These are phyloP conservation scores for Lotus japonicus DNA, from an alignment of 306 rosid species.

Conservation along the genomic window DNA sequence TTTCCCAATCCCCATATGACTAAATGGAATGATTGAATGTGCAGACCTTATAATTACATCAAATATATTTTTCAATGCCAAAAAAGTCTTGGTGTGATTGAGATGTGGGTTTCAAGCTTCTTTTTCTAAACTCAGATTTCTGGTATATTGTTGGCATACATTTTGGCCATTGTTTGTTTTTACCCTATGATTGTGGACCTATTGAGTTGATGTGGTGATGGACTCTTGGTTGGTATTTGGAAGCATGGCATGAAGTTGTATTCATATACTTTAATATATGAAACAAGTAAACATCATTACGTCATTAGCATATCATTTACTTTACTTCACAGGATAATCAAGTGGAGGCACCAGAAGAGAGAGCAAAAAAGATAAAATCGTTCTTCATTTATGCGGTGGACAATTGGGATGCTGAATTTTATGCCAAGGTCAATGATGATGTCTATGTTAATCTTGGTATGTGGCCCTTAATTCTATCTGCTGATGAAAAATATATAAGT, in stretches of 20 bases:
- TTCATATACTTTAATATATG: background rate
- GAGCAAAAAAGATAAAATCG: constrained; percentile 39
- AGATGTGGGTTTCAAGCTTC: background rate
- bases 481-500: background rate
- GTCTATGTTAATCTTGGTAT: constrained; percentile 63
- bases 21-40: constrained; percentile 3
- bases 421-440: constrained; percentile 66
- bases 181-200: constrained; percentile 2
- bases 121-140: background rate
- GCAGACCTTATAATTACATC: background rate
- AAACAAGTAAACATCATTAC: background rate
- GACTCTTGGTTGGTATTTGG: constrained; percentile 6
- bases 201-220: background rate
- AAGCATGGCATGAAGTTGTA: background rate
- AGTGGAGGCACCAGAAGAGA: constrained; percentile 53
- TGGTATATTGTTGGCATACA: background rate
- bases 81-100: background rate
- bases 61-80: background rate
- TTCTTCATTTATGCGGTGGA: constrained; percentile 56
- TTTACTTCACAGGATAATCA: constrained; percentile 51
- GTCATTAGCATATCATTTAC: constrained; percentile 6
- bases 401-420: constrained; percentile 61
- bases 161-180: background rate
- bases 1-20: background rate
- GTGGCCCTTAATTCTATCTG: constrained; percentile 31